Conservation (phyloP, 306 rosid species). For the Glycine latifolia region DNA sequence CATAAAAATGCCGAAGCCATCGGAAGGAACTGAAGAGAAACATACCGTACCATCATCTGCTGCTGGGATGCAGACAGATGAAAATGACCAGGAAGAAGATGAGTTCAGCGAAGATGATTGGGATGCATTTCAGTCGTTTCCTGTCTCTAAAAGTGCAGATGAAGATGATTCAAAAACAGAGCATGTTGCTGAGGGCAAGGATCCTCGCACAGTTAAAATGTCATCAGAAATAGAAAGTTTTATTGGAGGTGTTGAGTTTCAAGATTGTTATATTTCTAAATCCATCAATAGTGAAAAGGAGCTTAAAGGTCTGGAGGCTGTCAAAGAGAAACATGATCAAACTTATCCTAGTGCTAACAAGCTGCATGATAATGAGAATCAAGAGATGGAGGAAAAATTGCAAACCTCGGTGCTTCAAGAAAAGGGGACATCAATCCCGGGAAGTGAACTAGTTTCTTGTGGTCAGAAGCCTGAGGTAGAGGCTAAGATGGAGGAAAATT, state of each 20-base stretch:
- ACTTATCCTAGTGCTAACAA: constrained; percentile 28
- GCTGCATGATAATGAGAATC: constrained; percentile 31
- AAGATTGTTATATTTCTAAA: constrained; percentile 49
- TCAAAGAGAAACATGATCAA: constrained; percentile 46
- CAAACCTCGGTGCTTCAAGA: constrained; percentile 45
- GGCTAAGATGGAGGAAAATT: constrained; percentile 43
- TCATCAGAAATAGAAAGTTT: constrained; percentile 48
- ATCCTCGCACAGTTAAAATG: constrained; percentile 48
- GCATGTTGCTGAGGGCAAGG: constrained; percentile 47
- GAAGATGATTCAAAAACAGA: constrained; percentile 56
- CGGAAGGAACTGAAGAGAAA: constrained; percentile 56
- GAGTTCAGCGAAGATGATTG: constrained; percentile 85
- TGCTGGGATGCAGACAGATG: constrained; percentile 35
- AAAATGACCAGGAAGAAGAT: constrained; percentile 52
- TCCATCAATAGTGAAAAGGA: constrained; percentile 39
- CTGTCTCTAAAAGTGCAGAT: constrained; percentile 66
- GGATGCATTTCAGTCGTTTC: constrained; percentile 94
- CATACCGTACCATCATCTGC: constrained; percentile 40
- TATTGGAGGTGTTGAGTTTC: constrained; percentile 42
- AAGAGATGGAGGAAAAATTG: constrained; percentile 45
- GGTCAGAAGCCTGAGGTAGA: constrained; percentile 45
- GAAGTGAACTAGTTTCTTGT: constrained; percentile 48
- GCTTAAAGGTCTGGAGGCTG: constrained; percentile 42
- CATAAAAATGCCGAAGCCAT: constrained; percentile 69
- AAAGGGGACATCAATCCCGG: constrained; percentile 41